phyloP scores from a whole-genome alignment of 768 basidiomycete species.

The Antrodiella citrinella region DNA sequence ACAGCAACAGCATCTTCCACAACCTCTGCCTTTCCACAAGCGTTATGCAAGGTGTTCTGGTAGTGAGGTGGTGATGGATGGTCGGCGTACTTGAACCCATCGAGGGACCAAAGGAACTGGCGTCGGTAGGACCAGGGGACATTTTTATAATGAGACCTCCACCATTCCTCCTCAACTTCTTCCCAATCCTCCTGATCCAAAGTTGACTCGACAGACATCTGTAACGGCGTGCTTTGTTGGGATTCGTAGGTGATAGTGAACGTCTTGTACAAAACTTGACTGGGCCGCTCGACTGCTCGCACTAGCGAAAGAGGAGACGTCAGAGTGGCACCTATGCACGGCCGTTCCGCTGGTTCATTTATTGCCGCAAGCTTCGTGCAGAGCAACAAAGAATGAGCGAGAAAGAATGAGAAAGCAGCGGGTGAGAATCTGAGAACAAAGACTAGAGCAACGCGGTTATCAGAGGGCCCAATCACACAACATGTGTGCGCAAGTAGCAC shows the following conservation, averaged over 20 bases:
- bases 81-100: constrained; percentile 4
- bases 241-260: neutral
- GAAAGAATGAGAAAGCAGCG: neutral
- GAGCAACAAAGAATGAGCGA: neutral
- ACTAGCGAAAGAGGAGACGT: neutral
- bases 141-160: constrained; percentile 2
- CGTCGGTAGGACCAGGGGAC: constrained; percentile 8
- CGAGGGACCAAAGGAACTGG: constrained; percentile 8
- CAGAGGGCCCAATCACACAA: neutral
- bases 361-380: neutral
- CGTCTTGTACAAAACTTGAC: no score
- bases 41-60: neutral
- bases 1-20: neutral
- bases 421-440: neutral
- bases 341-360: neutral
- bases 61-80: constrained; percentile 10
- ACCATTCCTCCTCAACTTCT: constrained; percentile 1
- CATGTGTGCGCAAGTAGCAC: neutral
- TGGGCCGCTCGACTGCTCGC: neutral
- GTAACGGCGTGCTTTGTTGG: neutral
- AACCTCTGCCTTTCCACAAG: neutral
- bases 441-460: neutral
- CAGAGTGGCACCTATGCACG: neutral
- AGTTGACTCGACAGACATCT: neutral
- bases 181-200: constrained; percentile 4